Conservation (phyloP, 768 basidiomycete genomes). For the Rossbeevera mucosa region DNA sequence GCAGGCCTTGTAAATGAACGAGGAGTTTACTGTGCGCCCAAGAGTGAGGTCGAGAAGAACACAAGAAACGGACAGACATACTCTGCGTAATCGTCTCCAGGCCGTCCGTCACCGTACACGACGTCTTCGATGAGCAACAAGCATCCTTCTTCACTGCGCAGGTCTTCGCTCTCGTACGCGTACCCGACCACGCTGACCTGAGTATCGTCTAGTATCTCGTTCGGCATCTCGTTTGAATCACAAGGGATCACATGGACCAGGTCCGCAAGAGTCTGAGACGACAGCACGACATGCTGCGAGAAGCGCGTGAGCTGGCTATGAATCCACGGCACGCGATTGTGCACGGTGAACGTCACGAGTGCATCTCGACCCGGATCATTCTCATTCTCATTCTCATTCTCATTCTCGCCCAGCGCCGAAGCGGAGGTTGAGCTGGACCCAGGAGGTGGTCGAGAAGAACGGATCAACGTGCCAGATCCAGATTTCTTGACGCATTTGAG, state of each 20-base stretch:
- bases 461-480: conserved; percentile 32
- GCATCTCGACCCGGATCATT: conserved; percentile 32
- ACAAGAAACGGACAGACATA: conserved; percentile 27
- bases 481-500: conserved; percentile 31
- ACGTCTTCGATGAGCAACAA: conserved; percentile 60
- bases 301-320: conserved; percentile 53
- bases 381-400: no score
- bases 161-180: conserved; percentile 15
- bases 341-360: conserved; percentile 55
- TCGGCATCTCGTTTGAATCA: conserved; percentile 48
- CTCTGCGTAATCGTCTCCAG: conserved; percentile 53
- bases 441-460: background rate
- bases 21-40: conserved; percentile 45
- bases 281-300: conserved; percentile 65
- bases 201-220: conserved; percentile 34
- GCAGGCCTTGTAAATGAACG: conserved; percentile 33
- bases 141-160: conserved; percentile 30
- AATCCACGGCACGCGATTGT: conserved; percentile 59
- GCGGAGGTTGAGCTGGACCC: background rate
- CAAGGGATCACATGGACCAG: conserved; percentile 60
- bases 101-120: conserved; percentile 52
- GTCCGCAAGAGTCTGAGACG: conserved; percentile 70
- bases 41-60: background rate
- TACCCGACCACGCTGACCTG: conserved; percentile 34
- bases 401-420: background rate